Base-by-base conservation (phyloP, 306 rosid species). In the Corylus americana region DNA sequence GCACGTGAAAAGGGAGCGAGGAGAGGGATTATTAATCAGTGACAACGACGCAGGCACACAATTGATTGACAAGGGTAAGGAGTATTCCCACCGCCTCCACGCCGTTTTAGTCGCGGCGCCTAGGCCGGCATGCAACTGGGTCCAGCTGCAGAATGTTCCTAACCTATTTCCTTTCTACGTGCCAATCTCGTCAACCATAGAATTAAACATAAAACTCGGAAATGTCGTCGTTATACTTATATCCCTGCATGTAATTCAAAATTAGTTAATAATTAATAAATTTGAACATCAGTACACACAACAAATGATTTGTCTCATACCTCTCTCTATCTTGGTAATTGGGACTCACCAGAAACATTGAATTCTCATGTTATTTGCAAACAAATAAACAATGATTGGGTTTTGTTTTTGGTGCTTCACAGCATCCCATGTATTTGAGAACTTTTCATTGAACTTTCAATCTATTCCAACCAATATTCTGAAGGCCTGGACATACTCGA, bases 141-240 rank as follows among this genome's bases (percentile, higher is more conserved):
- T 31, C 78, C 80, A 80, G 77, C 44, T 55, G 63, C 39, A 59
- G 25, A 64, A 62, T 63, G 64, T 74, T 58, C 76, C 73, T 81
- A 79, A 70, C 20, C 75, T 77, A 63, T 22, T 12, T 27, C 51
- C 31, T 29, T 64, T 91, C 76, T 18, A 95, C 5, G 89, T 78
- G 18, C 81, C 87, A 77, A 91, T 80, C 81, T 93, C 98, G 6
- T 95, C 98, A 70, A 93, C 87, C 87, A 89, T 88, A 1, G 98
- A 86, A 87, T 93, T 67, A 81, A 95, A 95, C 55, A 95, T 91
- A 82, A 95, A 95, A 78, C 97, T 95, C 44, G 99, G 98, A 68
- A 95, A 95, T 11, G 91, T 73, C 17, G 97, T 95, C 1, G 99
- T 95, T 2, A 31, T 31, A 31, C 25, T 22, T 74, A 95, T 84